A percentile compares a stretch with the other conserved stretches of the same genome.
Conservation (phyloP, 768 basidiomycete genomes). For the Leccinum barrowsii region DNA sequence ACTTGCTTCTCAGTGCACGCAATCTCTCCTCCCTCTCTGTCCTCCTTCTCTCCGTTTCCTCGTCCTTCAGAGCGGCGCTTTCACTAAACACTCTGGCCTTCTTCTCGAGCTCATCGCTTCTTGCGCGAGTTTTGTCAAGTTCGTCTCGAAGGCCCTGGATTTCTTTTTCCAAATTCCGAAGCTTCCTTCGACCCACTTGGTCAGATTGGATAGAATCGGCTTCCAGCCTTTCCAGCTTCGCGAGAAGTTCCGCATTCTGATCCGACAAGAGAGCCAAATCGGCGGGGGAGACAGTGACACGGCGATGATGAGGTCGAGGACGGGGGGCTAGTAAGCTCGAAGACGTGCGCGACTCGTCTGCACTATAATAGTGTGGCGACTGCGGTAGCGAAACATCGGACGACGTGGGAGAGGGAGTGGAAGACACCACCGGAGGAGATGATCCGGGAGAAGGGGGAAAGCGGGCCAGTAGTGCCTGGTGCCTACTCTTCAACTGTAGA, state of each 20-base stretch:
- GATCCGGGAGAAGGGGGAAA: slow-evolving; percentile 46
- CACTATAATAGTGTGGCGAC: slow-evolving; percentile 33
- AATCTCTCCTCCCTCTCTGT: slow-evolving; percentile 49
- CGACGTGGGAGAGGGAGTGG: slow-evolving; percentile 23
- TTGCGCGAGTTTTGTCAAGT: slow-evolving; percentile 70
- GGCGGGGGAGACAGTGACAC: slow-evolving; percentile 61
- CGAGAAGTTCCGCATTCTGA: slow-evolving; percentile 78
- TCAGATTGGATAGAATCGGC: slow-evolving; percentile 65
- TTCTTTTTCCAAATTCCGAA: slow-evolving; percentile 76
- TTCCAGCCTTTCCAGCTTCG: slow-evolving; percentile 74
- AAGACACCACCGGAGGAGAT: slow-evolving; percentile 30
- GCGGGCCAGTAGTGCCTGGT: slow-evolving; percentile 66
- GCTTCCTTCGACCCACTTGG: slow-evolving; percentile 59
- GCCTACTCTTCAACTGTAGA: slow-evolving; percentile 62
- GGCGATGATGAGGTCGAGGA: slow-evolving; percentile 28
- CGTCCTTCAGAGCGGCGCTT: slow-evolving; percentile 24
- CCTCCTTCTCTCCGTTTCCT: slow-evolving; percentile 27
- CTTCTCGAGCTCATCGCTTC: slow-evolving; percentile 69
- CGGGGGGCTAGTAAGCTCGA: slow-evolving; percentile 21
- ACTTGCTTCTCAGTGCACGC: slow-evolving; percentile 46
- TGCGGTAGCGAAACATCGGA: slow-evolving; percentile 27
- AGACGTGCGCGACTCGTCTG: slow-evolving; percentile 25
- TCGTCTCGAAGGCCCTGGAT: slow-evolving; percentile 71
- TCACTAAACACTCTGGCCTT: slow-evolving; percentile 46
- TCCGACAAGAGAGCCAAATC: slow-evolving; percentile 73